Percentiles rank a stretch among this genome's conserved stretches.
These are phyloP conservation scores for Dictyostelium firmibasis DNA, from an alignment of 78 protist species.

Conservation along the genomic window DNA sequence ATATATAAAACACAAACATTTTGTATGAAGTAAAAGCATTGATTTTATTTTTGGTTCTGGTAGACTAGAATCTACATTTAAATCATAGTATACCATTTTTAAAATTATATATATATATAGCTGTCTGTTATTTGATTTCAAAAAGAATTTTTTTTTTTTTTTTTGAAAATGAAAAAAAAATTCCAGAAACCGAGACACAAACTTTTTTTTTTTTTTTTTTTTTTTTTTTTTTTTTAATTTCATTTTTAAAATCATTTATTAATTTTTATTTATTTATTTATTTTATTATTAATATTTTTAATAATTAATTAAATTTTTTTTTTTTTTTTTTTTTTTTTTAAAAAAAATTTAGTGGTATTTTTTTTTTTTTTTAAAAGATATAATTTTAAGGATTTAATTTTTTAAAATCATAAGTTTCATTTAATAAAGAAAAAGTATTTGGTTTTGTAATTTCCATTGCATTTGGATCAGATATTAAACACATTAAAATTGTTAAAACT, in stretches of 20 bases:
- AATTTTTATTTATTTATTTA: too few relatives aligned
- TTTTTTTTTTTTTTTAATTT: too few relatives aligned
- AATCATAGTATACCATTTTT: background rate
- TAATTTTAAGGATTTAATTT: background rate
- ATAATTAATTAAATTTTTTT: background rate
- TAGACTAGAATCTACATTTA: background rate
- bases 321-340: background rate
- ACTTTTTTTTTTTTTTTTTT: background rate
- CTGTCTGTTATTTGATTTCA: background rate
- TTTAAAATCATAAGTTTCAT: background rate
- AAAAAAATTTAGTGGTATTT: too few relatives aligned
- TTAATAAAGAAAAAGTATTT: slow-evolving; percentile 22
- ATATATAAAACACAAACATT: background rate
- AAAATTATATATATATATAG: background rate
- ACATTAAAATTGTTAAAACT: slow-evolving; percentile 82
- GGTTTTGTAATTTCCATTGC: slow-evolving; percentile 45
- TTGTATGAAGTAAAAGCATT: background rate
- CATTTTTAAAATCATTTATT: too few relatives aligned
- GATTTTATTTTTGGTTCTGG: background rate
- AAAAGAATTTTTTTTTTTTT: background rate
- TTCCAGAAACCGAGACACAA: background rate
- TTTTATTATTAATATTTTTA: too few relatives aligned
- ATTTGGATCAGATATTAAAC: slow-evolving; percentile 83
- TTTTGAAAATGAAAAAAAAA: background rate
- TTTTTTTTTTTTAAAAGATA: background rate